Base-by-base conservation (phyloP, 139 green algal species). In the Volvox reticuliferus region DNA sequence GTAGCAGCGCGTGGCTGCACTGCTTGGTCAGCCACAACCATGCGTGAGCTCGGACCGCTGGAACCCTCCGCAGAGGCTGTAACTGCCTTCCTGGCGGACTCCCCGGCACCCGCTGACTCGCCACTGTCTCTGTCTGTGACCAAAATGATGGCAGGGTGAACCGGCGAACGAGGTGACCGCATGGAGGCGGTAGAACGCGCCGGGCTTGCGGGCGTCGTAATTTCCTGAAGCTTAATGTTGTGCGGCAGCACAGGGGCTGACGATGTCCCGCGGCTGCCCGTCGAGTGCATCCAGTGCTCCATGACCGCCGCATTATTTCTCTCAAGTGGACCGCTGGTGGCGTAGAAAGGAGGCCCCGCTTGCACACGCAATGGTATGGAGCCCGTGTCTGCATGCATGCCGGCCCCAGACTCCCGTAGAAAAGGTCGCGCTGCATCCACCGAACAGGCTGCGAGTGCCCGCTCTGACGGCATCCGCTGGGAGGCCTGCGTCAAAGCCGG, bases 311-410 rank as follows among this genome's bases (percentile, higher is more conserved):
- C 35, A 2, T 35, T 32, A 9, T 44, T 50, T 13, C 63, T 26
- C 5, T 36, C 37, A 26, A 88, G 36, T 13, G 83, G 67, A 0
- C 18, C 67, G 1, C n/a, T 68, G 3, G 83, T 88, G 35, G 83
- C 67, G 83, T 36, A 79, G 83, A 79, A 88, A 32, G 68, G 35
- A 18, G 83, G 67, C 9, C 83, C 83, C 35, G 36, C 35, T 33
- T 88, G 67, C 24, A 67, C 67, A 1, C 36, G 33, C 3, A 63
- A 12, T 20, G 67, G 67, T 17, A 68, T 44, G 1, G 33, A 33
- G 30, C 28, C 75, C 75, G 32, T 81, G 32, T 21, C 78, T 44
- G 37, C 18, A 44, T 22, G 28, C 37, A 35, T 24, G 30, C 75
- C 30, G 75, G 18, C 75, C 17, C n/a, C 30, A 50, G 30, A 79